Evolutionary conservation across 140 eudicot genomes (phyloP).

Genomic region (Stevia rebaudiana): DNA sequence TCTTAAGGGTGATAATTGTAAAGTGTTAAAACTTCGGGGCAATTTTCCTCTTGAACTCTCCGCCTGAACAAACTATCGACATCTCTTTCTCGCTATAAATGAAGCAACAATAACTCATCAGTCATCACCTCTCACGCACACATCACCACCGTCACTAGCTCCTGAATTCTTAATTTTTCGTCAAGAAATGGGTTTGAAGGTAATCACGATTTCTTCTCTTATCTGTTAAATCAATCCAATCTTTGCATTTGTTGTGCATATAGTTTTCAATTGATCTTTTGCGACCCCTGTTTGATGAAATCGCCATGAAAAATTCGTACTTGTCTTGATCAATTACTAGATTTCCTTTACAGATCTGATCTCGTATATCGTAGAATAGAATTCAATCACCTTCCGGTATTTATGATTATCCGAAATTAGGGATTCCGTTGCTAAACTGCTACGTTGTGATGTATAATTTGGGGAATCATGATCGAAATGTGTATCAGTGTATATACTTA

Average conservation of each 20-base stretch:
- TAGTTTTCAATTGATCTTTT: not conserved
- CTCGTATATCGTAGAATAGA: not conserved
- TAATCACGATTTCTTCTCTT: not conserved
- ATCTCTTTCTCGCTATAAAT: constrained; percentile 23
- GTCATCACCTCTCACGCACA: constrained; percentile 12
- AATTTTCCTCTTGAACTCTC: constrained; percentile 20
- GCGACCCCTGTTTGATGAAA: not conserved
- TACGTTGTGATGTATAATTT: not conserved
- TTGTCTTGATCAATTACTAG: not conserved
- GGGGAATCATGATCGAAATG: not conserved
- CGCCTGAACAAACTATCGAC: constrained; percentile 21
- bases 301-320: not conserved
- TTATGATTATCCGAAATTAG: constrained; percentile 1
- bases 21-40: not conserved
- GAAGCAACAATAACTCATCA: constrained; percentile 15
- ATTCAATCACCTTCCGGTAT: constrained; percentile 1
- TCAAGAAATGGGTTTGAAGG: constrained; percentile 35
- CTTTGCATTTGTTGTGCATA: not conserved
- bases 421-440: constrained; percentile 3
- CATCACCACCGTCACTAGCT: constrained; percentile 17
- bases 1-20: not conserved
- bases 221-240: not conserved
- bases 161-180: constrained; percentile 8
- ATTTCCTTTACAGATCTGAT: constrained; percentile 12
- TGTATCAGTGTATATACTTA: not conserved